Base-by-base conservation (phyloP, 352 stramenopile genomes). In the Globisporangium rhizosaccharum region DNA sequence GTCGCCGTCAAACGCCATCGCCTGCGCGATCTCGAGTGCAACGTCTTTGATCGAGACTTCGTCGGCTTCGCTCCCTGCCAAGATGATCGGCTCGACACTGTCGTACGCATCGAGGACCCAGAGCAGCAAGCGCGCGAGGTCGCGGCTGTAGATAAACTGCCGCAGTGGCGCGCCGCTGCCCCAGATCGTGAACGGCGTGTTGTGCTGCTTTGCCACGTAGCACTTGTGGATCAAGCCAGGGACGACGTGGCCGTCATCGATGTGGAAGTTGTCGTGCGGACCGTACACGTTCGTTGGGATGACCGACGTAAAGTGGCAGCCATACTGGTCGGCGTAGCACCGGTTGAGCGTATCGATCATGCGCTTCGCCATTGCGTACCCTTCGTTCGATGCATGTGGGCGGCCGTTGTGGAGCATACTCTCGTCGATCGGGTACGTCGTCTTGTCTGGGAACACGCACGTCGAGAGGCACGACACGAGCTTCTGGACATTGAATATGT, bases 231-330 rank as follows among this genome's bases (percentile, higher is more conserved):
- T 98, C 9, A 99, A 82, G 18, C 96, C 96, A 0, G 97, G 97
- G 67, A 99, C 96, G 36, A 99, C 97, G 61, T 99, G 97, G 56
- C 97, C 96, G 61, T 97, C 90, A 58, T 98, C 68, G 59, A 99
- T 92, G 69, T 85, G 96, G 76, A 98, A 99, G 73, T 99, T 99
- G 75, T 99, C 97, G 66, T 98, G 72, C 11, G 96, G 96, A 20
- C 97, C 97, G 72, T 99, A 99, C 67, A 99, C 98, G 73, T 99
- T 99, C 51, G 97, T 99, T 14, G 97, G 97, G 63, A 99, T 98
- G 55, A 99, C 97, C 37, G 89, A 94, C n/a, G 96, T 99, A 73
- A 99, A 99, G 66, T 92, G 96, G 65, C 93, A 98, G 49, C 88
- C 87, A 68, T 98, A 98, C 76, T 99, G 89, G 51, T 97, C 82